A percentile compares a stretch with the other conserved stretches of the same genome.
Evolutionary conservation across 2,329 filamentous ascomycete genomes (phyloP).

Genomic region (Ophiosphaerella korrae): DNA sequence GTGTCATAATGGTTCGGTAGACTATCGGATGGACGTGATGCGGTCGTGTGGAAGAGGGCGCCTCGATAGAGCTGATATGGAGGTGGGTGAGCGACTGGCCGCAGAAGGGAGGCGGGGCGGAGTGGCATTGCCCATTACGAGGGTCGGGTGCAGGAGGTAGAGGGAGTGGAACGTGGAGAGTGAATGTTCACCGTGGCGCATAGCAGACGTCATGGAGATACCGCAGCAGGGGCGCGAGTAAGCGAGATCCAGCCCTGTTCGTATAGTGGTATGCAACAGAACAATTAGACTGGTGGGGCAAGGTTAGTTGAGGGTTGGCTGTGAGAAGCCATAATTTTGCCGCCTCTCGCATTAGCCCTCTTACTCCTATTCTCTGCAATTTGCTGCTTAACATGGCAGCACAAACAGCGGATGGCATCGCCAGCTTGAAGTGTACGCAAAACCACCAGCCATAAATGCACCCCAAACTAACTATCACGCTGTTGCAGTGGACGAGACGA

Average conservation of each 20-base stretch:
- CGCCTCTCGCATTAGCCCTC: not conserved
- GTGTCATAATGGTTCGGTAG: slow-evolving; percentile 78
- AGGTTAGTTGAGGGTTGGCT: slow-evolving; percentile 5
- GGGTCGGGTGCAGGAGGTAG: slow-evolving; percentile 1
- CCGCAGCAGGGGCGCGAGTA: slow-evolving; percentile 9
- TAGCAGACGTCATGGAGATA: slow-evolving; percentile 33
- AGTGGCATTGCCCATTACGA: slow-evolving; percentile 36
- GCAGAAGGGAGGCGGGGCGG: slow-evolving; percentile 20
- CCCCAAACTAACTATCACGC: slow-evolving; percentile 7
- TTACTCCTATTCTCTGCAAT: not conserved
- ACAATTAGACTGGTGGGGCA: slow-evolving; percentile 2
- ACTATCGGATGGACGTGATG: slow-evolving; percentile 42
- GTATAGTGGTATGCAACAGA: not conserved
- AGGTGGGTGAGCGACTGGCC: slow-evolving; percentile 13
- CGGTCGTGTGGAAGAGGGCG: slow-evolving; percentile 54
- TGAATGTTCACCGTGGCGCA: slow-evolving; percentile 10
- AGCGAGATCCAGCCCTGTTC: slow-evolving; percentile 10
- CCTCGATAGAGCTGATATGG: slow-evolving; percentile 15
- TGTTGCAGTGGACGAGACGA: slow-evolving; percentile 43
- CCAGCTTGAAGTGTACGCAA: slow-evolving; percentile 45
- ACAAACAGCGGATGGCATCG: slow-evolving; percentile 43
- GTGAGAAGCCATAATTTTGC: slow-evolving; percentile 20
- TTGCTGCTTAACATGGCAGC: slow-evolving; percentile 42
- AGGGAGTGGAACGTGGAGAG: slow-evolving; percentile 4
- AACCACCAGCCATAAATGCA: not conserved